Evolutionary conservation across 2,329 filamentous ascomycete genomes (phyloP).

Genomic region (Calonectria pauciramosa): DNA sequence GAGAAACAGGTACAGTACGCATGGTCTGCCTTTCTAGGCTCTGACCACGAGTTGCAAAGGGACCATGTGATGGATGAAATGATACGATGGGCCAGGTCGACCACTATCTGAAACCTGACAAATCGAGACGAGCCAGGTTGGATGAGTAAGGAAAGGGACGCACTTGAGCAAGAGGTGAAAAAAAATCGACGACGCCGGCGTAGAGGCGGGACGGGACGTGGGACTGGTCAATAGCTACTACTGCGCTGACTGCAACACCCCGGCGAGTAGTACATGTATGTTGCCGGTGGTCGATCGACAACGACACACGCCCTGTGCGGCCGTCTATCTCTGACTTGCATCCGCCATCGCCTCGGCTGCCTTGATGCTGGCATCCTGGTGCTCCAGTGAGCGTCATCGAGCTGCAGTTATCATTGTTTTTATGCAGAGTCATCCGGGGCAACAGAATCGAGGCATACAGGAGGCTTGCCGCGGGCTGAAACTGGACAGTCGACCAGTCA

Average conservation of each 20-base stretch:
- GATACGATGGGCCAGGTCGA: slow-evolving; percentile 20
- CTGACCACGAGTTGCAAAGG: slow-evolving; percentile 5
- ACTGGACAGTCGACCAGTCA: slow-evolving; percentile 6
- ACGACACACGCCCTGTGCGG: slow-evolving; percentile 15
- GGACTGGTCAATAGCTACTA: background rate
- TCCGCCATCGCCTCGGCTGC: slow-evolving; percentile 11
- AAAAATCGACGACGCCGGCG: background rate
- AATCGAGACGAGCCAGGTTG: background rate
- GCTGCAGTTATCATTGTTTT: background rate
- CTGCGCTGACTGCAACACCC: slow-evolving; percentile 10
- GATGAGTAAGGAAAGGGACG: background rate
- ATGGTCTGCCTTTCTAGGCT: background rate
- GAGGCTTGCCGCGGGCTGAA: slow-evolving; percentile 14
- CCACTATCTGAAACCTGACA: background rate
- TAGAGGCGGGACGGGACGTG: slow-evolving; percentile 10
- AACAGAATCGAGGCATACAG: background rate
- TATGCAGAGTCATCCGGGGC: background rate
- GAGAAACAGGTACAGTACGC: background rate
- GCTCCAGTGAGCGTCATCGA: slow-evolving; percentile 1
- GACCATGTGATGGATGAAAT: slow-evolving; percentile 6
- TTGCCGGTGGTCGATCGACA: slow-evolving; percentile 4
- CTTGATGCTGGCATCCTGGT: background rate
- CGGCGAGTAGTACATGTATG: background rate
- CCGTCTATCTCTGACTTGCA: slow-evolving; percentile 34
- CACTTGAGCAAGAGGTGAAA: background rate